These are phyloP conservation scores for Candida koratica DNA, from an alignment of 805 yeast genomes.

Conservation along the genomic window DNA sequence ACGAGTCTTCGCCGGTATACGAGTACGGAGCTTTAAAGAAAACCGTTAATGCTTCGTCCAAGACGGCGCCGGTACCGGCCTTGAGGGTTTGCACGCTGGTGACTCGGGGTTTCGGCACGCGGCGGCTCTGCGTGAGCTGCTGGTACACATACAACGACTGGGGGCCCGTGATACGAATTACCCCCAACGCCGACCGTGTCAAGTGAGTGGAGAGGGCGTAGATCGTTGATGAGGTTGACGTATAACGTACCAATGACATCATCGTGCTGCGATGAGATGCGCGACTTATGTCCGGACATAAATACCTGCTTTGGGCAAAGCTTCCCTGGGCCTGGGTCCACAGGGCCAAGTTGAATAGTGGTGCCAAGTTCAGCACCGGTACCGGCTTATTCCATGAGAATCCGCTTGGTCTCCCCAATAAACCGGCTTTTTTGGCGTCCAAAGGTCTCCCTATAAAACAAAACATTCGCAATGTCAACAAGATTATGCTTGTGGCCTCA, in stretches of 20 bases:
- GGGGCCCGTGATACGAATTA: constrained; percentile 78
- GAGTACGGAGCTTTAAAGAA: constrained; percentile 71
- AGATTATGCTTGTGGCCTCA: constrained; percentile 63
- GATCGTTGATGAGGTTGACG: constrained; percentile 57
- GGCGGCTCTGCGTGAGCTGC: constrained; percentile 39
- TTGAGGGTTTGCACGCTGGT: constrained; percentile 61
- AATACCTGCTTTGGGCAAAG: background rate
- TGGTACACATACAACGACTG: constrained; percentile 45
- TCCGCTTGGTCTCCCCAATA: constrained; percentile 39
- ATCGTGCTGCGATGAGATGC: constrained; percentile 2
- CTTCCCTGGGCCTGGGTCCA: no score
- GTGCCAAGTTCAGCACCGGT: background rate
- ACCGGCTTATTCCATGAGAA: constrained; percentile 27
- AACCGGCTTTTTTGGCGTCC: constrained; percentile 29
- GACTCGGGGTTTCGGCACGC: constrained; percentile 44
- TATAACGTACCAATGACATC: constrained; percentile 2
- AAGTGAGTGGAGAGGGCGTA: constrained; percentile 87
- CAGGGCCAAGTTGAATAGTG: no score
- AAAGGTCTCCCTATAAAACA: constrained; percentile 55
- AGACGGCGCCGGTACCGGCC: constrained; percentile 30
- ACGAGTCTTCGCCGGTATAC: constrained; percentile 87
- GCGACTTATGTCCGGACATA: background rate
- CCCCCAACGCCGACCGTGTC: constrained; percentile 81
- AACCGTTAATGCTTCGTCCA: constrained; percentile 76
- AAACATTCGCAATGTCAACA: constrained; percentile 56